Evolutionary conservation across 1,284 basidiomycete genomes (phyloP).

Genomic region (Apiotrichum laibachii): DNA sequence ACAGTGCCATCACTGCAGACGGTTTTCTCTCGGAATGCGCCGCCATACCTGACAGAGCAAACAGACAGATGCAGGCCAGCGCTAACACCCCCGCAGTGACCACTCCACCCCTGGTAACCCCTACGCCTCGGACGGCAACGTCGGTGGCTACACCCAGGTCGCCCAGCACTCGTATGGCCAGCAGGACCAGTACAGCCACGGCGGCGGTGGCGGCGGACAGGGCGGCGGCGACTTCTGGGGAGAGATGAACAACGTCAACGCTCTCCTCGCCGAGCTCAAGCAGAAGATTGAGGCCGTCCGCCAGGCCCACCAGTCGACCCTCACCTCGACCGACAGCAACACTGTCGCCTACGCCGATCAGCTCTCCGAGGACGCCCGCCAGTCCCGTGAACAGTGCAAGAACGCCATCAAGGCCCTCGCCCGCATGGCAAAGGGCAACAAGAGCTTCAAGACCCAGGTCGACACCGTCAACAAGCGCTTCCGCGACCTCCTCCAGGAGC

Average conservation of each 20-base stretch:
- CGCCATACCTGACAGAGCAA: too few species aligned
- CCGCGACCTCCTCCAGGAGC: slow-evolving; percentile 55
- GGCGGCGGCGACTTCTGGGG: slow-evolving; percentile 44
- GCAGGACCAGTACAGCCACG: slow-evolving; percentile 6
- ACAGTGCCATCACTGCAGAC: not conserved
- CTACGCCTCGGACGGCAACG: slow-evolving; percentile 27
- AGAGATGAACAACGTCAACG: slow-evolving; percentile 38
- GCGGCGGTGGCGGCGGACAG: slow-evolving; percentile 20
- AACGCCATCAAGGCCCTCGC: slow-evolving; percentile 75
- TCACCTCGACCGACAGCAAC: slow-evolving; percentile 45
- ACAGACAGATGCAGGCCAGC: not conserved
- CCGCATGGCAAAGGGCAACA: slow-evolving; percentile 70
- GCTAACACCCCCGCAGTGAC: slow-evolving; percentile 9
- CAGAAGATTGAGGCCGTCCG: slow-evolving; percentile 48
- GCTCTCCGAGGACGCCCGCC: slow-evolving; percentile 73
- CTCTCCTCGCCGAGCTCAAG: slow-evolving; percentile 41
- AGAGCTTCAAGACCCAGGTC: slow-evolving; percentile 79
- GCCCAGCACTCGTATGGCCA: slow-evolving; percentile 4
- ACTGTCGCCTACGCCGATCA: slow-evolving; percentile 58
- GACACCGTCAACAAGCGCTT: slow-evolving; percentile 53
- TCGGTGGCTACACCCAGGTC: slow-evolving; percentile 27
- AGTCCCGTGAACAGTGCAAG: slow-evolving; percentile 70
- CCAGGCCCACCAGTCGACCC: slow-evolving; percentile 42
- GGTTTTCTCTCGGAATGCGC: not conserved
- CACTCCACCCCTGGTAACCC: slow-evolving; percentile 12